Conservation (phyloP, 2,329 filamentous ascomycete genomes). For the Hawksworthiomyces lignivorus region DNA sequence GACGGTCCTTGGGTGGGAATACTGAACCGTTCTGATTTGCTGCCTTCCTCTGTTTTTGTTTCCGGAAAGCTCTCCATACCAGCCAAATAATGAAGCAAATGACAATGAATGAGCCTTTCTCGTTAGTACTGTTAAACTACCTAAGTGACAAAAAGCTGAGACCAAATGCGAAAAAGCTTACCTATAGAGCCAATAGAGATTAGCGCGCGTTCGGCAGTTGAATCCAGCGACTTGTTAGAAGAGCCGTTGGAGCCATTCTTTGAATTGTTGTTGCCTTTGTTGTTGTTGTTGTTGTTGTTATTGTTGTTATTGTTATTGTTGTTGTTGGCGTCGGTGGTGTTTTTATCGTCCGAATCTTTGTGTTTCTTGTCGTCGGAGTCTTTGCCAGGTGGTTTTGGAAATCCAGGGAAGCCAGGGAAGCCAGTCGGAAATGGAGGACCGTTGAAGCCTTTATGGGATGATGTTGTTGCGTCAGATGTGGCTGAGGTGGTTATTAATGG, state of each 20-base stretch:
- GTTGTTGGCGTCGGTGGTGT: background rate
- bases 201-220: slow-evolving; percentile 22
- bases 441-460: background rate
- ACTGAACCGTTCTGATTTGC: no score
- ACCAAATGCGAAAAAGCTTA: no score
- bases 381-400: background rate
- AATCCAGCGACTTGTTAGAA: slow-evolving; percentile 11
- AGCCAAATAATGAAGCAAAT: slow-evolving; percentile 38
- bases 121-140: no score
- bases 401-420: background rate
- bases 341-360: slow-evolving; percentile 1
- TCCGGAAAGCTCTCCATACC: slow-evolving; percentile 31
- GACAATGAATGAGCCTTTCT: slow-evolving; percentile 35
- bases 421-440: background rate
- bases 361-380: slow-evolving; percentile 7
- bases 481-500: slow-evolving; percentile 6
- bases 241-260: background rate
- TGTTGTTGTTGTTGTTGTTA: background rate
- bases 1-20: slow-evolving; percentile 5
- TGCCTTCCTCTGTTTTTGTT: slow-evolving; percentile 20
- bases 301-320: background rate
- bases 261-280: slow-evolving; percentile 1
- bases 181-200: slow-evolving; percentile 29
- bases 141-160: no score
- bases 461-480: background rate